phyloP scores from a whole-genome alignment of 768 basidiomycete species.

The Rhodotorula kratochvilovae region DNA sequence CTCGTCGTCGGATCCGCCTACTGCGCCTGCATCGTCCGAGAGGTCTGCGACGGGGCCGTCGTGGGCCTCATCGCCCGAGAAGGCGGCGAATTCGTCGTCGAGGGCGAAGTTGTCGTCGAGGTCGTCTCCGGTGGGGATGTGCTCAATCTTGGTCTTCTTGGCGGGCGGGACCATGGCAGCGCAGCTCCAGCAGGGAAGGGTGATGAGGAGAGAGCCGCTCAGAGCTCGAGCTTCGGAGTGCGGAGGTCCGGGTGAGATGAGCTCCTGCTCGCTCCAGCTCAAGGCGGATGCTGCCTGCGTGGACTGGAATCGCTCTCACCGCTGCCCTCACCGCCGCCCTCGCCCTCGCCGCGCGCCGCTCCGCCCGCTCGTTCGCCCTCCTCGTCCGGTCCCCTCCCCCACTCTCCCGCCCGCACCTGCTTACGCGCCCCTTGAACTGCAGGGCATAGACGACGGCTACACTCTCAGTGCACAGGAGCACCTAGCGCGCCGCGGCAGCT shows the following conservation, averaged over 20 bases:
- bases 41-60: slow-evolving; percentile 51
- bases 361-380: slow-evolving; percentile 9
- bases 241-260: no score
- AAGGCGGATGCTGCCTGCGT: slow-evolving; percentile 1
- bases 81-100: slow-evolving; percentile 69
- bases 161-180: slow-evolving; percentile 5
- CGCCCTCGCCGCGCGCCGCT: background rate
- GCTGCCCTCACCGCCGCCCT: background rate
- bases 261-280: no score
- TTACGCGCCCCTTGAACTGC: background rate
- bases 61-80: slow-evolving; percentile 58
- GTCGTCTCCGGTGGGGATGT: slow-evolving; percentile 13
- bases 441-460: slow-evolving; percentile 22
- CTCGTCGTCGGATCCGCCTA: slow-evolving; percentile 37
- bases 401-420: background rate
- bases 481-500: slow-evolving; percentile 20
- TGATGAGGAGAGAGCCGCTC: no score
- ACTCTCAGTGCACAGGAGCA: slow-evolving; percentile 4
- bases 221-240: no score
- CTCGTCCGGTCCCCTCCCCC: background rate
- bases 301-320: slow-evolving; percentile 4
- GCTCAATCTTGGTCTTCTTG: slow-evolving; percentile 16
- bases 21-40: slow-evolving; percentile 38
- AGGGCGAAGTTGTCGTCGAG: slow-evolving; percentile 46
- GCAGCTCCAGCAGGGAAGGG: no score